Conservation (phyloP, 2,329 filamentous ascomycete genomes). For the Xylaria multiplex region DNA sequence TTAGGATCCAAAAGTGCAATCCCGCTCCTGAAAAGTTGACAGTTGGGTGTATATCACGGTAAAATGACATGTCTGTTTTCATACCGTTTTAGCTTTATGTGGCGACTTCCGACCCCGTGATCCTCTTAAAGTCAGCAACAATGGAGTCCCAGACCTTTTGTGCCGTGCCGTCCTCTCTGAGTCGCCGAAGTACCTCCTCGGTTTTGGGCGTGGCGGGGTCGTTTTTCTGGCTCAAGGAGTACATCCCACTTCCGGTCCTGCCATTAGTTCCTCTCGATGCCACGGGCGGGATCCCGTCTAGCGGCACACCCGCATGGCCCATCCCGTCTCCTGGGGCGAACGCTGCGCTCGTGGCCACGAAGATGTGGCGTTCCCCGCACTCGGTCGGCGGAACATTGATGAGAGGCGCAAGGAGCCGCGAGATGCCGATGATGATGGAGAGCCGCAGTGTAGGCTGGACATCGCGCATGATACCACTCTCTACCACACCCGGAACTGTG, state of each 20-base stretch:
- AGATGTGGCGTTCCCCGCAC: constrained; percentile 51
- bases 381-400: constrained; percentile 41
- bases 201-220: constrained; percentile 35
- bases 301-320: constrained; percentile 1
- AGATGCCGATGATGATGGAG: constrained; percentile 19
- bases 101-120: constrained; percentile 14
- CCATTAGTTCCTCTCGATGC: constrained; percentile 18
- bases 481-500: constrained; percentile 36
- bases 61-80: too few relatives aligned
- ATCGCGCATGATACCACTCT: constrained; percentile 38
- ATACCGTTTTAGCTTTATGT: neutral
- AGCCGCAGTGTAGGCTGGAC: constrained; percentile 13
- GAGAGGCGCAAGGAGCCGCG: constrained; percentile 20
- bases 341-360: constrained; percentile 49
- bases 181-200: constrained; percentile 43
- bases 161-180: constrained; percentile 48
- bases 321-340: constrained; percentile 42
- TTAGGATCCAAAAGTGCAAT: too few relatives aligned
- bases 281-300: neutral
- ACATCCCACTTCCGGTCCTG: constrained; percentile 20
- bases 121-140: constrained; percentile 22
- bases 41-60: too few relatives aligned
- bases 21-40: too few relatives aligned
- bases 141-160: constrained; percentile 46
- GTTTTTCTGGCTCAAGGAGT: constrained; percentile 19